Base-by-base conservation (phyloP, 257 asterid genomes). In the Misopates orontium region DNA sequence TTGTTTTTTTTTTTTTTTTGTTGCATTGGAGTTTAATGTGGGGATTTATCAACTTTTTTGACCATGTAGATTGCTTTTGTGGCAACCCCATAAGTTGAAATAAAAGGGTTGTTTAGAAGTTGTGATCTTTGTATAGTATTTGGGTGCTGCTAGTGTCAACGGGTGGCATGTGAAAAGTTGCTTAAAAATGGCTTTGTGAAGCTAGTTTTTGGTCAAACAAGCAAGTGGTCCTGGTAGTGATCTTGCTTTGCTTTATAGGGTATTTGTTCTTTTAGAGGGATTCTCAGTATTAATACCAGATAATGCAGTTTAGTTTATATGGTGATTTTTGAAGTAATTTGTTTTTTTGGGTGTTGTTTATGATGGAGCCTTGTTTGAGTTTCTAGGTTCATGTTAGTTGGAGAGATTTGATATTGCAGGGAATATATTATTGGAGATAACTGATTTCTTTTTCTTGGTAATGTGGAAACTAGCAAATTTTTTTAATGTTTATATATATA, bases 151-250 rank as follows among this genome's bases (percentile, higher is more conserved):
- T 58, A 64, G 36, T 68, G 75, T 77, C 83, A 67, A 81, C 70
- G 71, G 55, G 23, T 73, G 23, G 70, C 83, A 78, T 70, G 61
- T 78, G 87, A 57, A 24, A n/a, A 60, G 71, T 73, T 73, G 73
- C 79, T 55, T 60, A 55, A 60, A 49, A 41, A 19, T 60, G 41
- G 67, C 56, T 56, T 47, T 60, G 10, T 59, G 64, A 55, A 48
- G 60, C 62, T 44, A 59, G 62, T 28, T 44, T 21, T 21, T 60
- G 45, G 45, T 53, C 60, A 32, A 21, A 16, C 24, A 23, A 64
- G 60, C 42, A 41, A n/a, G 40, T 68, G 67, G 19, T 57, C 1
- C 28, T 66, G 53, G 28, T 51, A 21, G 52, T 57, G 8, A 17
- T 20, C 47, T 62, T 28, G 23, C 11, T 21, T 47, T 47, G 23